Evolutionary conservation across 768 basidiomycete genomes (phyloP), one percentile per base, ranked within the genome.

Genomic region (Leucogyrophana mollusca): DNA sequence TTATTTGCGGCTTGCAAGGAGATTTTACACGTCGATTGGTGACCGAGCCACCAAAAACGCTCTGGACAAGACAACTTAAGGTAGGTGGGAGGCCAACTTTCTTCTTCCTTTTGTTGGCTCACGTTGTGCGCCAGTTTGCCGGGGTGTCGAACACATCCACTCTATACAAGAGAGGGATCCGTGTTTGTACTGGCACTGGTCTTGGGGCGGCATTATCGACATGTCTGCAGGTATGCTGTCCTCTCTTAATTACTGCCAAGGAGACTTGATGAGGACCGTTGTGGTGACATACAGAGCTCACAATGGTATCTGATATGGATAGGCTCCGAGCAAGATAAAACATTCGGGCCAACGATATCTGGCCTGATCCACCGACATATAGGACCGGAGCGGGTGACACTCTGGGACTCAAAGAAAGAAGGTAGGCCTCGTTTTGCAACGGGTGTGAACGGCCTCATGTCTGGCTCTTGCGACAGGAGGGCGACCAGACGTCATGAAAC

Each of bases 401-500:
- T 74, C 18, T 74, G 72, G 72, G 72, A 74, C 51, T 67, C 66
- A 18, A 74, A 71, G 54, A 58, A 63, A 16, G 55, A 66, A 45
- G 69, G 64, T n/a, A n/a, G n/a, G n/a, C n/a, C n/a, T n/a, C n/a
- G n/a, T n/a, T n/a, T n/a, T n/a, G n/a, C n/a, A n/a, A 40, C 39
- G 56, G 33, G 44, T 14, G 33, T 52, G 11, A 13, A 43, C 24
- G 38, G 27, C n/a, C 22, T 43, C 11, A 22, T 6, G 4, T 33
- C 34, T n/a, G n/a, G n/a, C n/a, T n/a, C n/a, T n/a, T n/a, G n/a
- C n/a, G n/a, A n/a, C 52, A 62, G 66, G 70, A 21, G 62, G 67
- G 10, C 60, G 72, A 1, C 70, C 71, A 32, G 67, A 73, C 54
- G 59, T 73, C 60, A 82, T 85, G 80, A 80, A 83, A 57, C 58